Conservation (phyloP, 306 rosid species). For the Phaseolus lunatus region DNA sequence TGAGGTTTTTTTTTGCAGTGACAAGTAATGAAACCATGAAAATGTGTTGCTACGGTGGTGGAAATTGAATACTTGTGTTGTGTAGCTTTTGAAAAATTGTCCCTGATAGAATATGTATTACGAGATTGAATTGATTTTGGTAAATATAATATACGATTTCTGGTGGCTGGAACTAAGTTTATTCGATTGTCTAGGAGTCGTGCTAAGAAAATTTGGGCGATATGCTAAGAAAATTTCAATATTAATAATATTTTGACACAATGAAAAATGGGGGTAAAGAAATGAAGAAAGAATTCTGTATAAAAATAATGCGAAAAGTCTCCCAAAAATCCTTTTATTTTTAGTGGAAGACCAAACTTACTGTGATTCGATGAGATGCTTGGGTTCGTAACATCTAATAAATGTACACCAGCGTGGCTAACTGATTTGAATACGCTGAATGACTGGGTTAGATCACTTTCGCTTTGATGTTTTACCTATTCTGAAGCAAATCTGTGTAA, state of each 20-base stretch:
- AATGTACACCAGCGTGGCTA: not conserved
- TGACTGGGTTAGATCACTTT: not conserved
- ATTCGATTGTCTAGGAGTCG: too few species aligned
- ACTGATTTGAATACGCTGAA: constrained; percentile 13
- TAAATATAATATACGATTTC: constrained; percentile 8
- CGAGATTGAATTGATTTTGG: not conserved
- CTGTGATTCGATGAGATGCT: constrained; percentile 19
- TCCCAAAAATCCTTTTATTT: not conserved
- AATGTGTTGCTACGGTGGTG: too few species aligned
- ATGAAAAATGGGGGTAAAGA: not conserved
- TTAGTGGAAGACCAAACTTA: not conserved
- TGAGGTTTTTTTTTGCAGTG: not conserved
- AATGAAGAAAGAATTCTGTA: not conserved
- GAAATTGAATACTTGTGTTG: too few species aligned
- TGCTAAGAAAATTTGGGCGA: too few species aligned
- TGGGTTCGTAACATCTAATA: constrained; percentile 11
- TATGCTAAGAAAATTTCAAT: not conserved
- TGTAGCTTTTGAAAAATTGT: not conserved
- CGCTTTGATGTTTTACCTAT: constrained; percentile 18
- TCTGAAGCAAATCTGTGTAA: not conserved
- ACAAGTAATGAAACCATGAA: not conserved
- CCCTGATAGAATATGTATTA: not conserved
- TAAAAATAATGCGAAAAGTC: not conserved
- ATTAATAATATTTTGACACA: not conserved
- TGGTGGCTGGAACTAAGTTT: not conserved